Evolutionary conservation across 805 yeast genomes (phyloP).

Genomic region (Isabelozyma rhagii): DNA sequence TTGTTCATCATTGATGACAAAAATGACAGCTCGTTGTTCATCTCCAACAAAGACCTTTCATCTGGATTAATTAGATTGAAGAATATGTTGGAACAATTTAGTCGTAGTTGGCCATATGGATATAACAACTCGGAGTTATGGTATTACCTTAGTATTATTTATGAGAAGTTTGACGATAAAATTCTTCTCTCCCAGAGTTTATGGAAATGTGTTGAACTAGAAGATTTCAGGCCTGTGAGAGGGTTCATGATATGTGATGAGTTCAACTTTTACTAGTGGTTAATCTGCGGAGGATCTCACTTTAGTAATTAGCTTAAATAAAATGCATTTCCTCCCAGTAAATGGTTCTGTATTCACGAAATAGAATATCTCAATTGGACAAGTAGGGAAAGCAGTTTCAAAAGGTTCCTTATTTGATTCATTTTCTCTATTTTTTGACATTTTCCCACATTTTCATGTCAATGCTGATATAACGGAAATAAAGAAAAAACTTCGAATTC

Average conservation of each 20-base stretch:
- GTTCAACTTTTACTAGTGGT: background rate
- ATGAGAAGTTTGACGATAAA: slow-evolving; percentile 56
- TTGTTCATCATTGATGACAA: slow-evolving; percentile 44
- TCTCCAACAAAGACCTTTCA: slow-evolving; percentile 51
- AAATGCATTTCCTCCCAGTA: too few relatives aligned
- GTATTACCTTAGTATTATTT: slow-evolving; percentile 63
- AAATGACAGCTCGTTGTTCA: slow-evolving; percentile 36
- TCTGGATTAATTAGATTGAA: slow-evolving; percentile 62
- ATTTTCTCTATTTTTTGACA: too few relatives aligned
- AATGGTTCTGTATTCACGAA: too few relatives aligned
- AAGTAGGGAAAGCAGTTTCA: too few relatives aligned
- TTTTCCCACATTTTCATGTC: too few relatives aligned
- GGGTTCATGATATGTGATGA: slow-evolving; percentile 28
- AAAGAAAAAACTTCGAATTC: too few relatives aligned
- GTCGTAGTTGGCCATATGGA: slow-evolving; percentile 39
- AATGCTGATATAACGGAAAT: too few relatives aligned
- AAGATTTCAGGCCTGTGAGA: slow-evolving; percentile 58
- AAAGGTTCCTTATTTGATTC: too few relatives aligned
- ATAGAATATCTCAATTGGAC: too few relatives aligned
- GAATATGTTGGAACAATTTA: slow-evolving; percentile 37
- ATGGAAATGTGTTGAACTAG: slow-evolving; percentile 64
- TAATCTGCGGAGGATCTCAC: too few relatives aligned
- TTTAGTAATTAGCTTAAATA: too few relatives aligned
- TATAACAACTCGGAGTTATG: slow-evolving; percentile 56
- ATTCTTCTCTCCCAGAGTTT: slow-evolving; percentile 45